A percentile compares a stretch with the other conserved stretches of the same genome.
These are phyloP conservation scores for Aegilops longissima DNA, from an alignment of 176 grass and related monocot species.

Conservation along the genomic window DNA sequence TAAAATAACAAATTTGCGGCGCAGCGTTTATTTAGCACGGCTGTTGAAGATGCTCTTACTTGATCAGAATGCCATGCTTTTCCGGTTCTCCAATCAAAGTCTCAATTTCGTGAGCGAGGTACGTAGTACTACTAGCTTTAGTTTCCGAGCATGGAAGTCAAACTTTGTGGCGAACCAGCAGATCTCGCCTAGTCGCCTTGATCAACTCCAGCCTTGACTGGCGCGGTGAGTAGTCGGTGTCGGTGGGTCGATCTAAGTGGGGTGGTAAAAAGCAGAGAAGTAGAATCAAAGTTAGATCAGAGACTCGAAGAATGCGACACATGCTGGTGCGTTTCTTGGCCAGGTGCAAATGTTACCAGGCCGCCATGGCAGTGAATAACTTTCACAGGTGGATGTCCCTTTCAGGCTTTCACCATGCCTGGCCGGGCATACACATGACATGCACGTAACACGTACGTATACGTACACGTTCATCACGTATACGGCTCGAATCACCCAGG, in stretches of 20 bases:
- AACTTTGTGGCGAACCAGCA: slow-evolving; percentile 24
- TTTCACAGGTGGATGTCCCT: background rate
- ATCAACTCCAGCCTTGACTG: slow-evolving; percentile 39
- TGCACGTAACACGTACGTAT: background rate
- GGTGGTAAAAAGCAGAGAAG: slow-evolving; percentile 26
- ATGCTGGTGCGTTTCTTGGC: slow-evolving; percentile 26
- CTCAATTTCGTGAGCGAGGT: background rate
- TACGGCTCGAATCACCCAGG: too few relatives aligned
- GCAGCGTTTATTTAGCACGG: too few relatives aligned
- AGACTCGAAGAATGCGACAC: slow-evolving; percentile 2
- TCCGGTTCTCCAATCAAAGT: background rate
- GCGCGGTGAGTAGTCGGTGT: too few relatives aligned
- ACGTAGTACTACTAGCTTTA: background rate
- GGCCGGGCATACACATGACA: background rate
- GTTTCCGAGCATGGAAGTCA: slow-evolving; percentile 25
- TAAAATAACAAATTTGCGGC: too few relatives aligned
- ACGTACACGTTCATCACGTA: background rate
- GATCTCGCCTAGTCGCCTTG: slow-evolving; percentile 21
- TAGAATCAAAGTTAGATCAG: background rate
- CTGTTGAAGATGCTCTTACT: background rate
- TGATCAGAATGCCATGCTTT: background rate
- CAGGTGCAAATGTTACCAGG: slow-evolving; percentile 15
- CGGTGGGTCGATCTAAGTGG: background rate
- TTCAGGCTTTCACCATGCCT: background rate
- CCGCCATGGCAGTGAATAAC: background rate